Evolutionary conservation across 352 stramenopile genomes (phyloP).

Genomic region (Phytophthora uliginosa): DNA sequence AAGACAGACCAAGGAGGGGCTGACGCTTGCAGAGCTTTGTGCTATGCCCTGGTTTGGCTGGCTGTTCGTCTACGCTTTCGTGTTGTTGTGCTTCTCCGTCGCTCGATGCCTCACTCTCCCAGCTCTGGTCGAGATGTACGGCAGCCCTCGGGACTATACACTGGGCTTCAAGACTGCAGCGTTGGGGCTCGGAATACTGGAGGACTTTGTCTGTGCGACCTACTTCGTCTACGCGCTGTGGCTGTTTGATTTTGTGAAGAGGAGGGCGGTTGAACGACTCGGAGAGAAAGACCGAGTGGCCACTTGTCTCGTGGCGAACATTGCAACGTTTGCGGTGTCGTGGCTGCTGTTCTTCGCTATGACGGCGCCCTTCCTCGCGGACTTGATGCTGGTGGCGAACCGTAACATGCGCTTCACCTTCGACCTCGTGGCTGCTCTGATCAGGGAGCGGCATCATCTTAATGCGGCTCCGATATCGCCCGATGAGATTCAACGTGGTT

Average conservation of each 20-base stretch:
- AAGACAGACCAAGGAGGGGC: background rate
- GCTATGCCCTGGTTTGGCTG: constrained; percentile 23
- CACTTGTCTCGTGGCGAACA: constrained; percentile 3
- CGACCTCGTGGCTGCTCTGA: constrained; percentile 33
- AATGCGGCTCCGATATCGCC: constrained; percentile 39
- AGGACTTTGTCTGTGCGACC: constrained; percentile 41
- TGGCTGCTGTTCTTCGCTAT: constrained; percentile 30
- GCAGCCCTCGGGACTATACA: constrained; percentile 23
- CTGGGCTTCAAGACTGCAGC: constrained; percentile 21
- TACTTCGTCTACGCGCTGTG: constrained; percentile 36
- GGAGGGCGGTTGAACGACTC: background rate
- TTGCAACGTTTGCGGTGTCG: constrained; percentile 16
- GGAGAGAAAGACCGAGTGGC: background rate
- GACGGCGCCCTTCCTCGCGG: constrained; percentile 40
- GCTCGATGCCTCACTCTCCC: constrained; percentile 18
- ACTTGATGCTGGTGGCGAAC: constrained; percentile 45
- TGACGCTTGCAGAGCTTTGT: constrained; percentile 6
- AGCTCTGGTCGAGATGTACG: constrained; percentile 35
- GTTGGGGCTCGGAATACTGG: constrained; percentile 27
- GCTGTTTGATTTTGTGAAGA: constrained; percentile 23
- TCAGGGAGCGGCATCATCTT: constrained; percentile 40
- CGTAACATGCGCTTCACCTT: constrained; percentile 54
- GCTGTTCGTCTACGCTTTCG: constrained; percentile 32
- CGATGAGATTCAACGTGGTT: constrained; percentile 39
- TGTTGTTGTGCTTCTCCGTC: constrained; percentile 27